phyloP scores from a whole-genome alignment of 2,329 filamentous ascomycete species.

The Claviceps digitariae region DNA sequence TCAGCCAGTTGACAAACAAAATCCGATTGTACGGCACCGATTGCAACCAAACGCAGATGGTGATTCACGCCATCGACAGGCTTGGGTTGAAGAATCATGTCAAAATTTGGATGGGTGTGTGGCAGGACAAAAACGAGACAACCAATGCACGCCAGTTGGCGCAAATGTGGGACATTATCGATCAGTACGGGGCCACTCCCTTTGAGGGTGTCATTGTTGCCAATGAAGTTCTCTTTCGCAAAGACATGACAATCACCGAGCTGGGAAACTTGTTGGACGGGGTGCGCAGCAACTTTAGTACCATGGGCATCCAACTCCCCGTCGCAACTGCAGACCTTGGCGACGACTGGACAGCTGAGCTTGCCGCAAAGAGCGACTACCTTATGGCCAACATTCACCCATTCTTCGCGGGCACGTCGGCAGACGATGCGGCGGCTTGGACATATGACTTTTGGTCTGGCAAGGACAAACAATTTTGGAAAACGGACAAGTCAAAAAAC shows the following conservation, averaged over 20 bases:
- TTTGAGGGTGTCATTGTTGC: slow-evolving; percentile 77
- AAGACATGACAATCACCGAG: slow-evolving; percentile 54
- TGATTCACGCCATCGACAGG: slow-evolving; percentile 65
- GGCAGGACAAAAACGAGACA: slow-evolving; percentile 72
- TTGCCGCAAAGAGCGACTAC: slow-evolving; percentile 62
- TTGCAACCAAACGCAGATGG: slow-evolving; percentile 95
- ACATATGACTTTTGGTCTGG: slow-evolving; percentile 69
- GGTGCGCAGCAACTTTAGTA: slow-evolving; percentile 60
- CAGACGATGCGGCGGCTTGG: slow-evolving; percentile 59
- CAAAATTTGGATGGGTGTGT: slow-evolving; percentile 91
- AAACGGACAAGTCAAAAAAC: slow-evolving; percentile 49
- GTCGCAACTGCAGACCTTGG: slow-evolving; percentile 83
- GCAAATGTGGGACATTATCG: slow-evolving; percentile 75
- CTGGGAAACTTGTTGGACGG: slow-evolving; percentile 51
- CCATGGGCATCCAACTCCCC: slow-evolving; percentile 53
- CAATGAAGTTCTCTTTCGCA: slow-evolving; percentile 64
- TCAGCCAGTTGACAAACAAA: slow-evolving; percentile 79
- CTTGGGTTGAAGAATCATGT: slow-evolving; percentile 57
- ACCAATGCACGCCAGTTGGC: slow-evolving; percentile 71
- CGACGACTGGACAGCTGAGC: slow-evolving; percentile 63
- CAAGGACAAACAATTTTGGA: slow-evolving; percentile 53
- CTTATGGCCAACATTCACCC: slow-evolving; percentile 97
- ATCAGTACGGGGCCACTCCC: slow-evolving; percentile 49
- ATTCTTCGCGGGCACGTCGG: slow-evolving; percentile 74
- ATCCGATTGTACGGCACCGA: slow-evolving; percentile 89